A percentile compares a stretch with the other conserved stretches of the same genome.
Conservation (phyloP, 2,329 filamentous ascomycete genomes). For the Arthrobotrys conoides region DNA sequence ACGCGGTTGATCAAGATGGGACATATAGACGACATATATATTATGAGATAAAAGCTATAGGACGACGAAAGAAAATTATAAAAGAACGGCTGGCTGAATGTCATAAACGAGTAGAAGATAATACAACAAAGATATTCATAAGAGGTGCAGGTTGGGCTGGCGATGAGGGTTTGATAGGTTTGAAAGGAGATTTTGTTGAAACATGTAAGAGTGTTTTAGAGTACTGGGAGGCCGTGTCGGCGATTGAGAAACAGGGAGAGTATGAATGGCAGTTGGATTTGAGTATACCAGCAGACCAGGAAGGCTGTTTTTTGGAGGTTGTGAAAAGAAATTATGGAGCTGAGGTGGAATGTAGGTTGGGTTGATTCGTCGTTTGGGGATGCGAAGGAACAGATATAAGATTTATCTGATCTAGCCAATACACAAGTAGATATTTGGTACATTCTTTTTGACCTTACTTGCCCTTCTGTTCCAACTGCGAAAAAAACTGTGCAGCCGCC, state of each 20-base stretch:
- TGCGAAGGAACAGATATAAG: not conserved
- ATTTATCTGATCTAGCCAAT: no score
- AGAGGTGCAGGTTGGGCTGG: slow-evolving; percentile 36
- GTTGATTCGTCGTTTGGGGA: not conserved
- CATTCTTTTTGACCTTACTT: not conserved
- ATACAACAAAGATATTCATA: slow-evolving; percentile 8
- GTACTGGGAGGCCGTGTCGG: not conserved
- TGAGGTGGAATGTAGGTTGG: not conserved
- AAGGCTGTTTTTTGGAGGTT: slow-evolving; percentile 26
- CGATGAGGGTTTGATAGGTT: slow-evolving; percentile 7
- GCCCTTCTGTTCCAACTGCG: not conserved
- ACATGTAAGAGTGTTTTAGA: slow-evolving; percentile 11
- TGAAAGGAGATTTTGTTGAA: slow-evolving; percentile 9
- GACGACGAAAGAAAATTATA: slow-evolving; percentile 13
- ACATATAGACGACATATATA: slow-evolving; percentile 12
- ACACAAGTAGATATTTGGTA: no score
- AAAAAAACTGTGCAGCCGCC: slow-evolving; percentile 17
- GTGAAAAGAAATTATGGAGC: slow-evolving; percentile 28
- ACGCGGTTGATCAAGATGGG: slow-evolving; percentile 18
- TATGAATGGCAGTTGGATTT: slow-evolving; percentile 35
- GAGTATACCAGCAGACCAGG: not conserved
- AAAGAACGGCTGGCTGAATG: slow-evolving; percentile 6
- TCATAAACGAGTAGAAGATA: not conserved
- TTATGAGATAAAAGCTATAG: slow-evolving; percentile 15
- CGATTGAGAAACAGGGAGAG: not conserved